Evolutionary conservation across 768 basidiomycete species (phyloP).

Genomic region (Trametes cubensis): DNA sequence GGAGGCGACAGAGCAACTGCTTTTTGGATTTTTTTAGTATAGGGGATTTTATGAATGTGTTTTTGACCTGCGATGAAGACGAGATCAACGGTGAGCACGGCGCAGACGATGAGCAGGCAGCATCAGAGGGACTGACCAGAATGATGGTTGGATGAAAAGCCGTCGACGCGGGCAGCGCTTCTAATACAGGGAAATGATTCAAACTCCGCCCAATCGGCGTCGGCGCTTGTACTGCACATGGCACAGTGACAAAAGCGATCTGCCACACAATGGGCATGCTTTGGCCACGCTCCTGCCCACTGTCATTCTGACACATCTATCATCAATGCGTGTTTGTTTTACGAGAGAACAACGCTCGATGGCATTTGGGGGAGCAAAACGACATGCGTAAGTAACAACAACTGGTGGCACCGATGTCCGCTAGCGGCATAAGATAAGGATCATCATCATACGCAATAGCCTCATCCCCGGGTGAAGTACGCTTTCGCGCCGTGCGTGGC

Average conservation of each 20-base stretch:
- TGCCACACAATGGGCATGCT: slow-evolving; percentile 14
- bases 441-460: slow-evolving; percentile 3
- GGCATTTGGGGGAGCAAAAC: slow-evolving; percentile 4
- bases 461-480: slow-evolving; percentile 82
- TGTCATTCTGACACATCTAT: slow-evolving; percentile 3
- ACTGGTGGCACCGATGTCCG: slow-evolving; percentile 5
- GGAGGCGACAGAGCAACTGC: slow-evolving; percentile 78
- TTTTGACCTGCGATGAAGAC: slow-evolving; percentile 49
- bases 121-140: slow-evolving; percentile 45
- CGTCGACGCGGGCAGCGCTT: slow-evolving; percentile 25
- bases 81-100: slow-evolving; percentile 20
- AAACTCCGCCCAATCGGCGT: slow-evolving; percentile 42
- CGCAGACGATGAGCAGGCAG: slow-evolving; percentile 17
- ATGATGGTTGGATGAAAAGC: slow-evolving; percentile 65
- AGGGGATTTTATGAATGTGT: slow-evolving; percentile 52
- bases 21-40: slow-evolving; percentile 69
- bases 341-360: slow-evolving; percentile 10
- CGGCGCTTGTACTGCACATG: slow-evolving; percentile 20
- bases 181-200: slow-evolving; percentile 30
- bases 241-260: slow-evolving; percentile 20
- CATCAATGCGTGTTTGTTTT: not conserved
- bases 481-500: slow-evolving; percentile 84
- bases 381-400: slow-evolving; percentile 11
- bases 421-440: slow-evolving; percentile 2
- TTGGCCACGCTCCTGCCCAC: slow-evolving; percentile 11